phyloP scores from a whole-genome alignment of 106 monocot genomes.

The Ottelia alismoides region DNA sequence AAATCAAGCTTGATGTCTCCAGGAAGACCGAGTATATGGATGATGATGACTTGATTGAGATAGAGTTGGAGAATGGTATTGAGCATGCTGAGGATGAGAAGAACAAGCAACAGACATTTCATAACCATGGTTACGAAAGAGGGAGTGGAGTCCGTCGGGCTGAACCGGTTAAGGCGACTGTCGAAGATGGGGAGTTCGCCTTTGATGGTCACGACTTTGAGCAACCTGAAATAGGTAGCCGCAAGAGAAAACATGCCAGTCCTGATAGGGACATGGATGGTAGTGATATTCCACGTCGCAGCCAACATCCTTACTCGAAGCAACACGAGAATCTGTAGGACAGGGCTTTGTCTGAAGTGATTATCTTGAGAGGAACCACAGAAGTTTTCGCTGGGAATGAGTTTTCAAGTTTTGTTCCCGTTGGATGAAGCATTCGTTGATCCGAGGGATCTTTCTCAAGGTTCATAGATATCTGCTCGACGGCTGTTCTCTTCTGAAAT shows the following conservation, averaged over 20 bases:
- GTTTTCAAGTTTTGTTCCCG: no score
- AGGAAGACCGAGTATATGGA: slow-evolving; percentile 44
- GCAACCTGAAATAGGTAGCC: slow-evolving; percentile 9
- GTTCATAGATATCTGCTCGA: no score
- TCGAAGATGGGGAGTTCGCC: slow-evolving; percentile 65
- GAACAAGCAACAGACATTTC: slow-evolving; percentile 30
- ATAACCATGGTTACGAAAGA: slow-evolving; percentile 5
- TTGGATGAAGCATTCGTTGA: no score
- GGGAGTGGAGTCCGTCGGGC: slow-evolving; percentile 7
- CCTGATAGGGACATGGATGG: slow-evolving; percentile 3
- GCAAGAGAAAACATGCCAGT: slow-evolving; percentile 23
- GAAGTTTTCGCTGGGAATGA: no score
- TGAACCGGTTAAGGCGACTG: slow-evolving; percentile 10
- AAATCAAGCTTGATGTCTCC: slow-evolving; percentile 20
- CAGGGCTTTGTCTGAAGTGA: no score
- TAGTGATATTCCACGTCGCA: slow-evolving; percentile 1
- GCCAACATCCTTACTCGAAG: slow-evolving; percentile 7
- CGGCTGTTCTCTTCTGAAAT: no score
- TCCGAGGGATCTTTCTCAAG: no score
- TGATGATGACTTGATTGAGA: slow-evolving; percentile 83
- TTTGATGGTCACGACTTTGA: slow-evolving; percentile 15
- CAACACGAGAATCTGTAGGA: slow-evolving; percentile 14
- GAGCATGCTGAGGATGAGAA: slow-evolving; percentile 49
- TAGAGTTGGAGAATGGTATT: slow-evolving; percentile 73
- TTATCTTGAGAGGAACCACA: no score